Evolutionary conservation across 2,329 filamentous ascomycete genomes (phyloP).

Genomic region (Cercospora beticola): DNA sequence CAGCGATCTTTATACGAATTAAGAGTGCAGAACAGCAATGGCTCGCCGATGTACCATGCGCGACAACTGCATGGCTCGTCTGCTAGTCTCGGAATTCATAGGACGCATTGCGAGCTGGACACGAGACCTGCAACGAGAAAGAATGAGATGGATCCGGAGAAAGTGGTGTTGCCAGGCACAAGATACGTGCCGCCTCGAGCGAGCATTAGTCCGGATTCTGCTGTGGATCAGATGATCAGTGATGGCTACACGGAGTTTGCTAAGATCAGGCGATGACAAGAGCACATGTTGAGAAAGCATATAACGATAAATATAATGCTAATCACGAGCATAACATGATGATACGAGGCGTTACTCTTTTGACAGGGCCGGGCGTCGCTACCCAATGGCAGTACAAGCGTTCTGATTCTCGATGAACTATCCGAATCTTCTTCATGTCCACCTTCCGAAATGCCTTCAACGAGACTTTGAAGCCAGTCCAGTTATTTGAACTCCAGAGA

Average conservation of each 20-base stretch:
- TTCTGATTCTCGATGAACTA: too few relatives aligned
- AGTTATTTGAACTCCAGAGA: too few relatives aligned
- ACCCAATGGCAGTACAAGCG: neutral
- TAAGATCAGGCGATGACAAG: conserved; percentile 12
- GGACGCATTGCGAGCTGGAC: conserved; percentile 3
- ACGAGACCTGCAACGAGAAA: conserved; percentile 5
- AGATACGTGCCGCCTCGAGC: conserved; percentile 5
- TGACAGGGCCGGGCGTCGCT: neutral
- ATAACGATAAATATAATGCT: neutral
- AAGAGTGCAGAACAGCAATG: conserved; percentile 5
- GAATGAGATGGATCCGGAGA: conserved; percentile 5
- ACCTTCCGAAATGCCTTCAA: too few relatives aligned
- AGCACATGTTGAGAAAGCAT: too few relatives aligned
- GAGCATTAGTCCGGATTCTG: conserved; percentile 5
- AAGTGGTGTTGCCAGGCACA: neutral
- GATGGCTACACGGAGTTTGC: conserved; percentile 21
- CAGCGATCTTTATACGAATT: conserved; percentile 14
- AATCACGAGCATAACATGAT: neutral
- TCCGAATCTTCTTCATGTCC: too few relatives aligned
- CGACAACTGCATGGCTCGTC: neutral
- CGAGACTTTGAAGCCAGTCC: too few relatives aligned
- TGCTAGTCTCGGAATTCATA: conserved; percentile 1
- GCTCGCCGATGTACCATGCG: conserved; percentile 4
- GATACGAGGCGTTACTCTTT: neutral
- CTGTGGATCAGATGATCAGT: conserved; percentile 21